A percentile compares a stretch with the other conserved stretches of the same genome.
These are phyloP conservation scores for Selaginella tamariscina DNA, from an alignment of 75 land plant genomes.

Conservation along the genomic window DNA sequence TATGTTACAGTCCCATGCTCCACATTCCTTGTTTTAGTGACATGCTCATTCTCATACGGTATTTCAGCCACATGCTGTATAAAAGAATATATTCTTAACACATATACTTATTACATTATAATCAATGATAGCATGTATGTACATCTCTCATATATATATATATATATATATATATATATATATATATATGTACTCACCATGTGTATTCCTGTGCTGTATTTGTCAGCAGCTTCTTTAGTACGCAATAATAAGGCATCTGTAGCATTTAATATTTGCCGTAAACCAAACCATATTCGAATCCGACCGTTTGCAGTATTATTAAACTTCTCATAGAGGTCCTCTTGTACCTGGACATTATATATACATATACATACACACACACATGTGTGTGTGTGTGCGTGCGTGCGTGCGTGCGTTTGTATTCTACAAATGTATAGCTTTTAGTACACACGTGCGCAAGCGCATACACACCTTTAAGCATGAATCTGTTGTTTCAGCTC, in stretches of 20 bases:
- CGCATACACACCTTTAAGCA: constrained; percentile 52
- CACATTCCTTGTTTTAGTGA: constrained; percentile 33
- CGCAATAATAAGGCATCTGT: constrained; percentile 51
- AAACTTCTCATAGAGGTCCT: constrained; percentile 47
- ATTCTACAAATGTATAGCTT: background rate
- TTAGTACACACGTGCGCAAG: background rate
- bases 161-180: no score
- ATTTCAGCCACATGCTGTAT: constrained; percentile 91
- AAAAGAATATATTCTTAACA: no score
- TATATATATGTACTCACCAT: no score
- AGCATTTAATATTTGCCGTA: constrained; percentile 87
- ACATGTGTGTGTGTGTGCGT: no score
- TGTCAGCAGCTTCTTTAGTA: constrained; percentile 67
- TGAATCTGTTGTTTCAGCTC: constrained; percentile 39
- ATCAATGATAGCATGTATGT: no score
- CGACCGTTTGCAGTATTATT: constrained; percentile 78
- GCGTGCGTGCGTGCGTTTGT: no score
- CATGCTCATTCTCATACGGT: constrained; percentile 70
- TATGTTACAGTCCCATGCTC: constrained; percentile 86
- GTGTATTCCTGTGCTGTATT: constrained; percentile 76
- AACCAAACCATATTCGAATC: constrained; percentile 80
- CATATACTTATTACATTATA: no score
- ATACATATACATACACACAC: no score
- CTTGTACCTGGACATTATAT: constrained; percentile 64
- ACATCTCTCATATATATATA: no score